Evolutionary conservation across 352 stramenopile genomes (phyloP).

Genomic region (Globisporangium apiculatum): DNA sequence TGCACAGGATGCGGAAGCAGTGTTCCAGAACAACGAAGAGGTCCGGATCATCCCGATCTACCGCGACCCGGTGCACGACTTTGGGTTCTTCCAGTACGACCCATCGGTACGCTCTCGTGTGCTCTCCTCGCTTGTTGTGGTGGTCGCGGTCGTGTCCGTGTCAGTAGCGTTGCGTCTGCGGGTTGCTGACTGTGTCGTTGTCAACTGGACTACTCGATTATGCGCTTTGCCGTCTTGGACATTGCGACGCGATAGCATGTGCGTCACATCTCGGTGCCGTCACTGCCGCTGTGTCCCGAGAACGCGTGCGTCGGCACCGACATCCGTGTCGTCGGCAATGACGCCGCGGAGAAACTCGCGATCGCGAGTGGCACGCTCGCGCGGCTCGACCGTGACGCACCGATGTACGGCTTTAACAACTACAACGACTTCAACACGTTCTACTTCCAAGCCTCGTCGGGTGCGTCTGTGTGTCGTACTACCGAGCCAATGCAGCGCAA

Average conservation of each 20-base stretch:
- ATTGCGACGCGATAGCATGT: constrained; percentile 39
- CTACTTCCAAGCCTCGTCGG: constrained; percentile 88
- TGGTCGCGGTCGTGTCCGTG: not conserved
- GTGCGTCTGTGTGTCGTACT: constrained; percentile 9
- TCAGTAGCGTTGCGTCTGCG: not conserved
- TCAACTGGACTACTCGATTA: not conserved
- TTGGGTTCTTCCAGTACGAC: constrained; percentile 90
- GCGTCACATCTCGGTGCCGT: constrained; percentile 76
- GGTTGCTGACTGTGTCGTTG: not conserved
- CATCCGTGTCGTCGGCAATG: constrained; percentile 91
- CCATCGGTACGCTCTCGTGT: constrained; percentile 33
- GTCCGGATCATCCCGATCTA: constrained; percentile 90
- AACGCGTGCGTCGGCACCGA: constrained; percentile 88
- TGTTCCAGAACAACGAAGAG: constrained; percentile 94
- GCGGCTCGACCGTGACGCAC: constrained; percentile 85
- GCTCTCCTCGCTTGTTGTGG: not conserved
- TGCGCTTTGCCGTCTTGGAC: not conserved
- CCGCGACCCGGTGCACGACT: constrained; percentile 90
- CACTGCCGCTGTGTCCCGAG: constrained; percentile 71
- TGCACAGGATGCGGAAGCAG: constrained; percentile 74
- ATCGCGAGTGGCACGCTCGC: constrained; percentile 90
- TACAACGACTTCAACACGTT: constrained; percentile 95
- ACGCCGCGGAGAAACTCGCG: constrained; percentile 88
- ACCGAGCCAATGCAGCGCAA: too few relatives aligned
- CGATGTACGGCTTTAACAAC: constrained; percentile 84